Conservation (phyloP, 805 yeast species). For the Candida ulmi region DNA sequence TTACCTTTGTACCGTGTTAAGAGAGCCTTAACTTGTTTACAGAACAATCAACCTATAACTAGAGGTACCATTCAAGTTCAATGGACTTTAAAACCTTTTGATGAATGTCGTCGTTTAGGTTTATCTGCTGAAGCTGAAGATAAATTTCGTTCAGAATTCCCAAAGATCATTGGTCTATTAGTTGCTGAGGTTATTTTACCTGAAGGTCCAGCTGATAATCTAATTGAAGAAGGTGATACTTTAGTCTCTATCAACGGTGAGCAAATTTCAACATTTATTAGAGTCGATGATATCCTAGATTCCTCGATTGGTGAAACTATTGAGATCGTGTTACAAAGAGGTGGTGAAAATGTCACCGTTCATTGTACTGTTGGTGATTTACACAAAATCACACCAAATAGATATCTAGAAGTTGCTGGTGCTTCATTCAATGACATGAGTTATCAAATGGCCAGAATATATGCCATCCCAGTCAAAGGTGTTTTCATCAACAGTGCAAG, state of each 20-base stretch:
- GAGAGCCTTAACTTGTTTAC: constrained; percentile 76
- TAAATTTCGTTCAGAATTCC: constrained; percentile 60
- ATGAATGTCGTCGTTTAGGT: constrained; percentile 86
- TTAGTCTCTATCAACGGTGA: constrained; percentile 66
- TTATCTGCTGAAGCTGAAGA: constrained; percentile 69
- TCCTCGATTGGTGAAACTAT: constrained; percentile 55
- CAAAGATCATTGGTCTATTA: constrained; percentile 70
- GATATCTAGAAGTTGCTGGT: constrained; percentile 79
- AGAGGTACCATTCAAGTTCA: constrained; percentile 92
- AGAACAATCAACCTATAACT: constrained; percentile 50
- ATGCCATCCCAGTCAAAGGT: constrained; percentile 79
- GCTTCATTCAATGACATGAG: constrained; percentile 82
- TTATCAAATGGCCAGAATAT: constrained; percentile 83
- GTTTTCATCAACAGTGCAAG: constrained; percentile 75
- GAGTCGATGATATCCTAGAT: constrained; percentile 82
- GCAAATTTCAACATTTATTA: constrained; percentile 62
- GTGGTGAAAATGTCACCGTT: constrained; percentile 53
- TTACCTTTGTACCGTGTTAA: constrained; percentile 78
- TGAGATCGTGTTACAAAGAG: constrained; percentile 61
- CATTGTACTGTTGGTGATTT: constrained; percentile 62
- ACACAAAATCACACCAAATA: constrained; percentile 76
- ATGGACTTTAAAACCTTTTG: constrained; percentile 83
- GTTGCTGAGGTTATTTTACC: constrained; percentile 82
- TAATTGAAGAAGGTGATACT: constrained; percentile 81
- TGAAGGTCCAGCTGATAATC: constrained; percentile 74